A percentile compares a stretch with the other conserved stretches of the same genome.
Conservation (phyloP, 2,329 filamentous ascomycete genomes). For the Trichoderma simmonsii region DNA sequence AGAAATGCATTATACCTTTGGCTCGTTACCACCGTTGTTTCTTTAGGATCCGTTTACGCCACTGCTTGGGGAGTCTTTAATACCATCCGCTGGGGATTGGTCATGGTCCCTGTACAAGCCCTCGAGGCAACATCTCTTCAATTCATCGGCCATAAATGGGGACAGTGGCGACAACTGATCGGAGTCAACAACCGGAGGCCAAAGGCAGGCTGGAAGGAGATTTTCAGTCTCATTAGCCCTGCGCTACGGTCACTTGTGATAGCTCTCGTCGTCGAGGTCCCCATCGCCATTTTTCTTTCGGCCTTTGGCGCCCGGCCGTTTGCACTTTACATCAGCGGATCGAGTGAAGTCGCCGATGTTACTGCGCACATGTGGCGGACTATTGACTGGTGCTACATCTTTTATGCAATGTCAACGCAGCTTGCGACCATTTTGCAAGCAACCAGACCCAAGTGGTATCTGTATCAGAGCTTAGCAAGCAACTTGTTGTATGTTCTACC, state of each 20-base stretch:
- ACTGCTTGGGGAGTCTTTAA: slow-evolving; percentile 73
- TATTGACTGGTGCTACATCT: slow-evolving; percentile 66
- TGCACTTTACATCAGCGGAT: slow-evolving; percentile 59
- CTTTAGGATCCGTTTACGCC: slow-evolving; percentile 61
- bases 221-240: slow-evolving; percentile 45
- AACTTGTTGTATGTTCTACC: slow-evolving; percentile 68
- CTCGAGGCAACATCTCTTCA: slow-evolving; percentile 63
- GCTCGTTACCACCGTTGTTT: slow-evolving; percentile 63
- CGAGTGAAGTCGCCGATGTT: slow-evolving; percentile 55
- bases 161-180: slow-evolving; percentile 40
- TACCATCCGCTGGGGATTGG: slow-evolving; percentile 69
- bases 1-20: slow-evolving; percentile 69
- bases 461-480: slow-evolving; percentile 63
- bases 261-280: slow-evolving; percentile 58
- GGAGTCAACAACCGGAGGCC: slow-evolving; percentile 25
- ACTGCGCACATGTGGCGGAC: slow-evolving; percentile 63
- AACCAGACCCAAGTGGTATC: slow-evolving; percentile 63
- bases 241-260: slow-evolving; percentile 52
- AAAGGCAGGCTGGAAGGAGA: slow-evolving; percentile 14
- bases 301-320: slow-evolving; percentile 57
- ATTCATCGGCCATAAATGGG: slow-evolving; percentile 68
- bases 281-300: slow-evolving; percentile 61
- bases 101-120: slow-evolving; percentile 70
- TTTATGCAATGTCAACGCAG: slow-evolving; percentile 64
- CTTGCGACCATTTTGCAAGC: slow-evolving; percentile 63